Base-by-base conservation (phyloP, 805 yeast genomes). In the Ascoidea rubescens region DNA sequence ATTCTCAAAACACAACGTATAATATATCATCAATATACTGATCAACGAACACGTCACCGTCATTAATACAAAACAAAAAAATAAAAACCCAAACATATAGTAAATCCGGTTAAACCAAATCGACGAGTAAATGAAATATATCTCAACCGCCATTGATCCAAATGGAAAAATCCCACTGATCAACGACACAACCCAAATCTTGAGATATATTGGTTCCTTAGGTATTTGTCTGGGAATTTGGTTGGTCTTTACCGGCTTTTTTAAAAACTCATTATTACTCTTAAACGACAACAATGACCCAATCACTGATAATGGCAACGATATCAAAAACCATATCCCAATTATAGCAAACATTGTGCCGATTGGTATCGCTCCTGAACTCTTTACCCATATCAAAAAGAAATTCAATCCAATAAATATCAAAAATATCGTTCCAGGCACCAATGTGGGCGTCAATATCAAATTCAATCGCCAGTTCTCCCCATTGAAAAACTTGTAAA, bases 201-300 rank as follows among this genome's bases (percentile, higher is more conserved):
- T 78, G 60, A 88, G 73, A 63, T 85, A 88, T 79, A 87, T 79
- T 48, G 95, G 95, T 68, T 89, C 96, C 16, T 75, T 74, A 46
- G 99, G 99, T 54, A 93, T 86, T 70, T 93, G 97, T 68, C 99
- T 80, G 56, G 96, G 95, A 58, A 93, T 91, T 70, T 91, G 97
- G 67, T 89, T 91, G 17, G 95, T 89, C 61, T 87, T 82, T 37
- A 89, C 95, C 10, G 98, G 97, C 51, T 80, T 79, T 42, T 75
- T 68, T 55, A 77, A 63, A 46, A 77, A 62, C 32, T 78, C 75
- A 49, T 66, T 74, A 64, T 51, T 37, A 32, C 49, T 49, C 63
- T 79, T 88, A 59, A 84, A 75, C 2, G 93, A 91, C 50, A 85
- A 63, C 47, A 90, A 67, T 0, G 96, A 85, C n/a, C 96, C 96